phyloP scores from a whole-genome alignment of 257 asterid genomes.

The Nicotiana paniculata region DNA sequence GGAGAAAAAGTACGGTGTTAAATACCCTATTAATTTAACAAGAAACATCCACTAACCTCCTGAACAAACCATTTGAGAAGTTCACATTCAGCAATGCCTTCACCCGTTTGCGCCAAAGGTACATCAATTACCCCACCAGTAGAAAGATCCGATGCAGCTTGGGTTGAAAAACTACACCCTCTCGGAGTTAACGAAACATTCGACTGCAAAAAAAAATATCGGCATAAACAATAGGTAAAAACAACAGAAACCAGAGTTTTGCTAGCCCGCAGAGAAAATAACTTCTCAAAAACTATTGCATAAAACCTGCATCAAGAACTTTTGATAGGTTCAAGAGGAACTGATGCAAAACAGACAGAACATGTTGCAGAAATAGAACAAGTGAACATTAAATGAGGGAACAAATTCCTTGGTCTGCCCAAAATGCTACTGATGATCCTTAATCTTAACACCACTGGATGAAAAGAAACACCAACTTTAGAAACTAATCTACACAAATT shows the following conservation, averaged over 20 bases:
- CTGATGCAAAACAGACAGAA: background rate
- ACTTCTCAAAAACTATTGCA: background rate
- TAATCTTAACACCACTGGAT: background rate
- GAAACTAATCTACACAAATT: background rate
- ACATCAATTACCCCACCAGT: constrained; percentile 56
- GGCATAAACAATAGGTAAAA: background rate
- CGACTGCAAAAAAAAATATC: constrained; percentile 28
- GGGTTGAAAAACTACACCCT: constrained; percentile 44
- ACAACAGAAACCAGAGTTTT: background rate
- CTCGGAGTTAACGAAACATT: constrained; percentile 32
- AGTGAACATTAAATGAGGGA: background rate
- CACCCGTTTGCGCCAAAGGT: constrained; percentile 97
- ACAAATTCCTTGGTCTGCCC: background rate
- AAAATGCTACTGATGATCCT: background rate
- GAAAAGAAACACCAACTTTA: background rate
- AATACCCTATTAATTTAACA: background rate
- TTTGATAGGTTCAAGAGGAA: background rate
- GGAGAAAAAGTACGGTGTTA: background rate
- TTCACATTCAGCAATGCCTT: constrained; percentile 99
- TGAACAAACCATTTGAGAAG: constrained; percentile 89
- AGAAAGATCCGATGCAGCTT: constrained; percentile 40
- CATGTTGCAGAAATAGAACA: background rate
- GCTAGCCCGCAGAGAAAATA: background rate
- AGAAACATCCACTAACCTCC: constrained; percentile 57
- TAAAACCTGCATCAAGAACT: background rate